These are phyloP conservation scores for Flaveria brownii DNA, from an alignment of 129 eudicot species.

Conservation along the genomic window DNA sequence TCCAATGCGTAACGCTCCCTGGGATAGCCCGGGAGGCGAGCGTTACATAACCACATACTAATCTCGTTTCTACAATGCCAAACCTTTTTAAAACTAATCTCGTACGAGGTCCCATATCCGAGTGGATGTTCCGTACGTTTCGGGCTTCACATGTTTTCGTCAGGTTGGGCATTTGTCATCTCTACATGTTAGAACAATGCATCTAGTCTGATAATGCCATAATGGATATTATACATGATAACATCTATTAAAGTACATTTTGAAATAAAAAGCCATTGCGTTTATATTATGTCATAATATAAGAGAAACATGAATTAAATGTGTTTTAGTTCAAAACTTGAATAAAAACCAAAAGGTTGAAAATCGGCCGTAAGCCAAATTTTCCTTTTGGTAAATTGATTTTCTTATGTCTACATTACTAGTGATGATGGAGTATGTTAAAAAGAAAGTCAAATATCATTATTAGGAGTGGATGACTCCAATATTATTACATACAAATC, in stretches of 20 bases:
- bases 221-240: too few relatives aligned
- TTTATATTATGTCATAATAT: background rate
- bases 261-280: background rate
- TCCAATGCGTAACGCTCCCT: too few relatives aligned
- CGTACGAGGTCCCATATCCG: too few relatives aligned
- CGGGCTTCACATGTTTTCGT: too few relatives aligned
- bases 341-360: background rate
- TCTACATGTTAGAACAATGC: too few relatives aligned
- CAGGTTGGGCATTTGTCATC: too few relatives aligned
- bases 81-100: too few relatives aligned
- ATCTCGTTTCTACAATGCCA: too few relatives aligned
- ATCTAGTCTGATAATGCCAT: too few relatives aligned
- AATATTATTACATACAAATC: background rate
- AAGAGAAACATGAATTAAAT: constrained; percentile 1
- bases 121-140: too few relatives aligned
- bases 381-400: background rate
- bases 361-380: background rate
- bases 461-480: background rate
- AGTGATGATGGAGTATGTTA: background rate
- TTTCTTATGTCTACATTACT: background rate
- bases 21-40: too few relatives aligned
- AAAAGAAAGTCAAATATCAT: background rate
- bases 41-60: too few relatives aligned
- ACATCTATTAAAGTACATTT: background rate
- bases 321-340: background rate